Base-by-base conservation (phyloP, 495 filamentous ascomycete species). In the Ramalina intermedia region DNA sequence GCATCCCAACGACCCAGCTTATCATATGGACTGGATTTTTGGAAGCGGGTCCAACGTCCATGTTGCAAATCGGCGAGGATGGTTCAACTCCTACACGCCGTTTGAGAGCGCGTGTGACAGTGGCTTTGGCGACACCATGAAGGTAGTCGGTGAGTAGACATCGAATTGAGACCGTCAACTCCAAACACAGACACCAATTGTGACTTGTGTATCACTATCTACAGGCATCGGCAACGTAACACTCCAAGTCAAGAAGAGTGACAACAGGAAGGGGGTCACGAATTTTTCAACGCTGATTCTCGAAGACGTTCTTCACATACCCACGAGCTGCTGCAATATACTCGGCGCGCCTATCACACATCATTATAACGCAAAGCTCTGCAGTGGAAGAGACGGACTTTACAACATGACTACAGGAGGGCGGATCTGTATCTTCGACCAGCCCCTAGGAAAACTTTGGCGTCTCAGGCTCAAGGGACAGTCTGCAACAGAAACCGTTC, bases 11-110 rank as follows among this genome's bases (percentile, higher is more conserved):
- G 36, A 42, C 24, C 44, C 50, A 11, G 17, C 26, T 0, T 49
- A 52, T 21, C 40, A 51, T 21, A 13, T 53, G 35, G 52, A 57
- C 41, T 55, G 55, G 55, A 27, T 57, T 14, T 43, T 24, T 26
- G 50, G 52, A 37, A 55, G 51, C 24, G 44, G 16, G 18, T 55
- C 55, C 40, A 45, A 57, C 16, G 47, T 55, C 29, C 52, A 54
- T 17, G 41, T 57, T 35, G 52, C 55, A 13, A 57, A 42, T 39
- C 39, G 55, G 51, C 52, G 42, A 37, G 52, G 48, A 7, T 55
- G 52, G 55, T 57, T 51, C 35, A 55, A 42, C 14, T 49, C 40
- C 12, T 56, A 43, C 35, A 54, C 54, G 20, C 35, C 50, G 3
- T 56, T 56, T 51, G 16, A 44, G 29, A 46, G 41, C 6, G 16